These are phyloP conservation scores for Escallonia rubra DNA, from an alignment of 129 eudicot species.

Conservation along the genomic window DNA sequence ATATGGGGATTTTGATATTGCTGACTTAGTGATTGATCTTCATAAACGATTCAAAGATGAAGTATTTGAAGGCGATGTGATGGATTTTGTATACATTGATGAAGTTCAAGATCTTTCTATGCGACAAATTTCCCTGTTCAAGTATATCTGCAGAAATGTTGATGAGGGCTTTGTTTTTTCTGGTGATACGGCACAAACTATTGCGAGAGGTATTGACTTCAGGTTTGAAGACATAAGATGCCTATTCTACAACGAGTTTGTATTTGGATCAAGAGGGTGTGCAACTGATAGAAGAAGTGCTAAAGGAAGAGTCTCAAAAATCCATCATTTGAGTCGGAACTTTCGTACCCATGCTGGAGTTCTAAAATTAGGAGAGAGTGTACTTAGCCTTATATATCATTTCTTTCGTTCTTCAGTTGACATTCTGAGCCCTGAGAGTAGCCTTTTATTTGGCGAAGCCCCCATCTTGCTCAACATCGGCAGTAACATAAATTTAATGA, in stretches of 20 bases:
- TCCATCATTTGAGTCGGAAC: slow-evolving; percentile 46
- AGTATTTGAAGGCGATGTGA: slow-evolving; percentile 38
- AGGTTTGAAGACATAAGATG: slow-evolving; percentile 66
- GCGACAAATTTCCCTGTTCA: slow-evolving; percentile 69
- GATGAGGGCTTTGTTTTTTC: slow-evolving; percentile 73
- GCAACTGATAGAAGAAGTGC: slow-evolving; percentile 16
- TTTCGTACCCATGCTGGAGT: slow-evolving; percentile 74
- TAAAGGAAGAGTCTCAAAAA: slow-evolving; percentile 51
- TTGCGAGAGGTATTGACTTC: slow-evolving; percentile 80
- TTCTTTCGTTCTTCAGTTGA: slow-evolving; percentile 62
- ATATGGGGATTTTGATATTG: slow-evolving; percentile 61
- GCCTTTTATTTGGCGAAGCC: slow-evolving; percentile 58
- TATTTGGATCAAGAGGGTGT: slow-evolving; percentile 19
- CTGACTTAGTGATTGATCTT: slow-evolving; percentile 75
- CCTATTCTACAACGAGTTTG: slow-evolving; percentile 53
- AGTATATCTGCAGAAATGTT: slow-evolving; percentile 60
- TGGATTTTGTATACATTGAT: slow-evolving; percentile 75
- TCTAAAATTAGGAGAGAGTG: slow-evolving; percentile 69
- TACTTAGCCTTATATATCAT: slow-evolving; percentile 48
- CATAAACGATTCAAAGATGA: slow-evolving; percentile 45
- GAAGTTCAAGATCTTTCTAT: slow-evolving; percentile 84
- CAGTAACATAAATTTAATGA: slow-evolving; percentile 36
- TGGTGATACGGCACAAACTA: slow-evolving; percentile 86
- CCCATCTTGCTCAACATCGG: slow-evolving; percentile 61
- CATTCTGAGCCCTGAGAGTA: slow-evolving; percentile 51